Base-by-base conservation (phyloP, 192 early-diverging fungal genomes). In the Backusella macrospora region DNA sequence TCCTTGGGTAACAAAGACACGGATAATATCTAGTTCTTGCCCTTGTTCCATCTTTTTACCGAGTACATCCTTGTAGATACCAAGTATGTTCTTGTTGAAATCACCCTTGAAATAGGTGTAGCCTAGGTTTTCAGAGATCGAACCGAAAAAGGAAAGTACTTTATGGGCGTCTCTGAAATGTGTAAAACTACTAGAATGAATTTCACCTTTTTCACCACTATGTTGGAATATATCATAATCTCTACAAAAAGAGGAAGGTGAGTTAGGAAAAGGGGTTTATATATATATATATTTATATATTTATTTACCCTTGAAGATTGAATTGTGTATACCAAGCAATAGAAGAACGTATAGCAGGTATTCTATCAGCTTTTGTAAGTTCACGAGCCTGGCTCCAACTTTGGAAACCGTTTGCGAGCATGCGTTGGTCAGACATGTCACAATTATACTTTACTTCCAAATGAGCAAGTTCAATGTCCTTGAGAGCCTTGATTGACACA, bases 21-120 rank as follows among this genome's bases (percentile, higher is more conserved):
- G 39, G 44, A 75, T 29, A 2, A 77, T 29, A 12, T 62, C 49
- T 5, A 72, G 46, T 14, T 66, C 42, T 4, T 71, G 62, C 21
- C 43, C 45, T n/a, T 42, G 52, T 7, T 48, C 16, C 65, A 80
- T 73, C 34, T 71, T 21, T 62, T 84, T 86, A 10, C 85, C 85
- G 38, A 40, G 48, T 10, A 78, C 77, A 29, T 86, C 85, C 45
- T 86, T 84, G 42, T 80, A 70, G 39, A 86, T 78, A 0, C 72
- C 67, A 18, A 86, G 63, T 14, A 8, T 73, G 40, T 76, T 76
- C 21, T 38, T 45, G 6, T 80, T 78, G 34, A 70, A 76, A 45
- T 86, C 75, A 62, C 78, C 79, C 42, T 78, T 77, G 69, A 86
- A 86, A 52, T 86, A 86, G 26, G 83, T 83, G 42, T 84, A 86